Conservation (phyloP, 306 rosid species). For the Dryas octopetala region DNA sequence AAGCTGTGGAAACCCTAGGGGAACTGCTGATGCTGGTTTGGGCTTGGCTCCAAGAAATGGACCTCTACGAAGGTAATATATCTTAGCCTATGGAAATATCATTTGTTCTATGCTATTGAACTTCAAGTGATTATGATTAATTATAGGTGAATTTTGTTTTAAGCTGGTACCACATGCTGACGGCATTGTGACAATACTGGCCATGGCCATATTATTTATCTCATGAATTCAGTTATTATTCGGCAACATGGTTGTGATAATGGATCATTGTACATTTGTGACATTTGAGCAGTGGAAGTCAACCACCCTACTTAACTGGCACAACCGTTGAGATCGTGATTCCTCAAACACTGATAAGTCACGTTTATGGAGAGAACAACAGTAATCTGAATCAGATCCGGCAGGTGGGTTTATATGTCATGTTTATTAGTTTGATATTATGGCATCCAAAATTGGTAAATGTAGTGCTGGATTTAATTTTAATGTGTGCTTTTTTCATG, state of each 20-base stretch:
- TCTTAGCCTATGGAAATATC: background rate
- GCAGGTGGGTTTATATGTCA: conserved; percentile 51
- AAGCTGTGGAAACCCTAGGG: conserved; percentile 52
- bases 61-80: conserved; percentile 53
- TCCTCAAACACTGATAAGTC: conserved; percentile 54
- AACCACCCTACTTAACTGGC: conserved; percentile 36
- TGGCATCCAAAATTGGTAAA: background rate
- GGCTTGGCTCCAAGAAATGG: conserved; percentile 55
- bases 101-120: background rate
- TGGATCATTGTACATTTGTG: background rate
- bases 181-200: background rate
- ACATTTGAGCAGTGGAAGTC: conserved; percentile 47
- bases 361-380: conserved; percentile 68
- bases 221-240: background rate
- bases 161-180: background rate
- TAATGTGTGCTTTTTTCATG: background rate
- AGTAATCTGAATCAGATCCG: conserved; percentile 59
- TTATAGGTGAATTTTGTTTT: background rate
- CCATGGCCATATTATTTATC: background rate
- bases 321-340: conserved; percentile 58
- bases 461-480: background rate
- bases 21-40: conserved; percentile 43
- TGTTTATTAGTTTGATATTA: background rate
- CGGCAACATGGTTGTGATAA: background rate
- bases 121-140: background rate